phyloP scores from a whole-genome alignment of 805 yeast species.

The Ogataea nakhonphanomensis region DNA sequence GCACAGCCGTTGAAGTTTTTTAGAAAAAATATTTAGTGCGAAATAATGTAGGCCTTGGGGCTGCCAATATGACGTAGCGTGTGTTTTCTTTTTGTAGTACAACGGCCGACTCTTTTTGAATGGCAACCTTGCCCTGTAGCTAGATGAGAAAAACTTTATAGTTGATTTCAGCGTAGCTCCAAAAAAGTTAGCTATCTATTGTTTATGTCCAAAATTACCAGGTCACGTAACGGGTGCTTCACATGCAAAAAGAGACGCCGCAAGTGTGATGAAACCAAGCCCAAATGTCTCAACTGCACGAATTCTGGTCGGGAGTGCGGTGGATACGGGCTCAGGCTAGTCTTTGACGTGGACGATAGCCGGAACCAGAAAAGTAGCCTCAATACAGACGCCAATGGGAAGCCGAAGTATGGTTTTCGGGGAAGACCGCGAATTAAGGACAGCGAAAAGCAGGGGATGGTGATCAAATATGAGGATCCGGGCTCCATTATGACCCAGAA shows the following conservation, averaged over 20 bases:
- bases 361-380: conserved; percentile 26
- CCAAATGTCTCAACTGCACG: conserved; percentile 46
- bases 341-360: conserved; percentile 50
- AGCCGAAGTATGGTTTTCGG: conserved; percentile 38
- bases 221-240: conserved; percentile 58
- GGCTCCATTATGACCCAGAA: background rate
- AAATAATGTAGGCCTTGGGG: background rate
- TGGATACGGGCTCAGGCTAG: conserved; percentile 46
- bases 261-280: conserved; percentile 56
- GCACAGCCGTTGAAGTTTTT: conserved; percentile 10
- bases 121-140: too few species aligned
- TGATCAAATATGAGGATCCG: background rate
- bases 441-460: conserved; percentile 13
- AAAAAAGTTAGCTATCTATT: background rate
- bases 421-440: conserved; percentile 41
- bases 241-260: conserved; percentile 53
- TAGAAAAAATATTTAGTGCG: background rate
- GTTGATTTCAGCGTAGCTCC: background rate
- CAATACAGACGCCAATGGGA: conserved; percentile 30
- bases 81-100: background rate
- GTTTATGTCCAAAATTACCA: conserved; percentile 37
- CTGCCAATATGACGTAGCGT: background rate
- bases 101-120: background rate
- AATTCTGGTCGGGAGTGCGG: conserved; percentile 44
- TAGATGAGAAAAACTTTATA: too few species aligned